phyloP scores from a whole-genome alignment of 2,329 filamentous ascomycete genomes.

The Cladophialophora immunda region DNA sequence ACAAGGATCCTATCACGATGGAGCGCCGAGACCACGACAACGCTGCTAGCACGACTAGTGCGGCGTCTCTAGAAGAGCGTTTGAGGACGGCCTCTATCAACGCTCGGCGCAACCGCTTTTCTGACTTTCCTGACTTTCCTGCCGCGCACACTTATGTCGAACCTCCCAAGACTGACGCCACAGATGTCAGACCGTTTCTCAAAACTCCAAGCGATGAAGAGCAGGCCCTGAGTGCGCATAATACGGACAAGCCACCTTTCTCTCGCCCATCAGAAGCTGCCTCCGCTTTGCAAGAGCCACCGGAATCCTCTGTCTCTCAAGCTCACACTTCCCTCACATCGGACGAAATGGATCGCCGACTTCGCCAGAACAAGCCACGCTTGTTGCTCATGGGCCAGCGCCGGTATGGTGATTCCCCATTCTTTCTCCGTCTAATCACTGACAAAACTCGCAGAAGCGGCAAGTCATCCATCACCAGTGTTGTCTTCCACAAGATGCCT shows the following conservation, averaged over 20 bases:
- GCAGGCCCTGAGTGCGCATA: conserved; percentile 10
- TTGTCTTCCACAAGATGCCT: conserved; percentile 98
- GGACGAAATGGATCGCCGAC: conserved; percentile 46
- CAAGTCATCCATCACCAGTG: conserved; percentile 97
- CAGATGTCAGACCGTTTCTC: conserved; percentile 28
- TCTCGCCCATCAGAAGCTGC: conserved; percentile 2
- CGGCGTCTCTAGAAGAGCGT: conserved; percentile 24
- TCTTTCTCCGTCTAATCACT: not conserved
- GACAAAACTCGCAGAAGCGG: conserved; percentile 73
- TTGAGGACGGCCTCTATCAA: conserved; percentile 25
- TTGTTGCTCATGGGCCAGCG: conserved; percentile 94
- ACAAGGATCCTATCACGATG: conserved; percentile 12
- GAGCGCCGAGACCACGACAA: conserved; percentile 12
- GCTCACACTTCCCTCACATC: conserved; percentile 1
- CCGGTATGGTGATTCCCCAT: conserved; percentile 68
- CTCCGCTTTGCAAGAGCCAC: not conserved
- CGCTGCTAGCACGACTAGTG: conserved; percentile 11
- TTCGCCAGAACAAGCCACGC: conserved; percentile 75
- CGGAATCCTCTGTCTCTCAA: not conserved
- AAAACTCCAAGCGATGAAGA: conserved; percentile 24
- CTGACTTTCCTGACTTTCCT: conserved; percentile 18
- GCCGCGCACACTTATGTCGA: conserved; percentile 6
- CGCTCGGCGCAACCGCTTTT: conserved; percentile 8
- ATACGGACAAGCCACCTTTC: conserved; percentile 11
- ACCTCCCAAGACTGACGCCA: conserved; percentile 23